Base-by-base conservation (phyloP, 495 filamentous ascomycete species). In the Lophium mytilinum region DNA sequence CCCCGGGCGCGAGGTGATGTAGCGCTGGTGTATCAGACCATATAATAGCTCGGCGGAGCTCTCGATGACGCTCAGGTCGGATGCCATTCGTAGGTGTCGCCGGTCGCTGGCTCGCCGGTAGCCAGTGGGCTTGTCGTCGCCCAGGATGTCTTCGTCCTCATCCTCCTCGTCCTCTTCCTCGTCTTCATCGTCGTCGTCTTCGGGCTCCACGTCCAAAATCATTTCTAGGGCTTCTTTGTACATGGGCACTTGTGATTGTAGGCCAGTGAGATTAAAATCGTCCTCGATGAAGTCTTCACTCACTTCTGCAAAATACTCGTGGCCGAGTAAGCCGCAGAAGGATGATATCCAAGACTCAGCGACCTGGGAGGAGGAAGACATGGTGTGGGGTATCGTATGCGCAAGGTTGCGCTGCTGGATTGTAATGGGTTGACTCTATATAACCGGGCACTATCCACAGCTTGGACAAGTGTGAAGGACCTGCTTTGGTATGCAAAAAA, bases 281-380 rank as follows among this genome's bases (percentile, higher is more conserved):
- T 98, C 93, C 71, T 98, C 93, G 64, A 98, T 97, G 69, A 98
- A 98, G 58, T 98, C 93, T 73, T 98, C 93, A 18, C 89, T 90
- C 41, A 98, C 91, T 72, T 98, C 93, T 50, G 94, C 94, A 69
- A 98, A 98, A 73, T 97, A 98, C 69, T 98, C 93, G 69, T 98
- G 93, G 53, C 93, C 93, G 56, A 96, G 80, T 36, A 97, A 77
- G 34, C 88, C 89, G 75, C 93, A 98, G 72, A 96, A 98, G 48
- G 90, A 92, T 52, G 88, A 86, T 75, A 98, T 97, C 93, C 93
- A 98, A 41, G 89, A 93, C 74, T 95, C 91, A 62, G 88, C 87
- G 3, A 88, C 83, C 56, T 85, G 87, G 50, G 90, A 92, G 4
- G 89, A 91, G 58, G 88, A 83, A 63, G 73, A 75, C 73, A 76